Evolutionary conservation across 163 green algal genomes (phyloP), one percentile per base, ranked within the genome.

Genomic region (Scenedesmus sp.): DNA sequence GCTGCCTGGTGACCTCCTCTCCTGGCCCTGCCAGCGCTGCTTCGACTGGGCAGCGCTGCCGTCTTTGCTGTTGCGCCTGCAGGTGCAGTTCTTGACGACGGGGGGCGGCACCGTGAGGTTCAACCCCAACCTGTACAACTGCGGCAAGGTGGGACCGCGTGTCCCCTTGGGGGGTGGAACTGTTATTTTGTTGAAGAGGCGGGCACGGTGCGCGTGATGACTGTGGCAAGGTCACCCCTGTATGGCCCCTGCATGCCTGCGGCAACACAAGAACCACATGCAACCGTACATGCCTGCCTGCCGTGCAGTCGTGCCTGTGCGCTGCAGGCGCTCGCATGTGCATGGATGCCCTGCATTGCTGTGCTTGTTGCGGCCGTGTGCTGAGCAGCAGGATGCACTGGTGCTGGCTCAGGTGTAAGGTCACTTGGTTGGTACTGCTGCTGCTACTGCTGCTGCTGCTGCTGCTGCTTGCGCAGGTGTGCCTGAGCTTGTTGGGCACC

Each of bases 111-210:
- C 10, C 16, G 94, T 97, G 68, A 91, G 97, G 15, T 96, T 99
- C 92, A 99, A 99, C 93, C 97, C 96, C 53, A 98, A 99, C 92
- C 93, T 98, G 56, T 99, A 98, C 90, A 93, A 97, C 73, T 94
- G 93, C 79, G 97, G 97, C 86, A 98, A 98, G 92, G 96, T 97
- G 26, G 95, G n/a, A n/a, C n/a, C n/a, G n/a, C n/a, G n/a, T n/a
- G n/a, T n/a, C n/a, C n/a, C n/a, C n/a, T n/a, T n/a, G n/a, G n/a
- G n/a, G n/a, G n/a, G n/a, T n/a, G n/a, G n/a, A n/a, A n/a, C n/a
- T n/a, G n/a, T n/a, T n/a, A n/a, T n/a, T n/a, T n/a, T n/a, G n/a
- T n/a, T n/a, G n/a, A n/a, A n/a, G n/a, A n/a, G n/a, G n/a, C n/a
- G n/a, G n/a, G n/a, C n/a, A n/a, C n/a, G n/a, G n/a, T n/a, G n/a